A percentile compares a stretch with the other conserved stretches of the same genome.
Conservation (phyloP, 805 yeast genomes). For the Cyberlindnera misumaiensis region DNA sequence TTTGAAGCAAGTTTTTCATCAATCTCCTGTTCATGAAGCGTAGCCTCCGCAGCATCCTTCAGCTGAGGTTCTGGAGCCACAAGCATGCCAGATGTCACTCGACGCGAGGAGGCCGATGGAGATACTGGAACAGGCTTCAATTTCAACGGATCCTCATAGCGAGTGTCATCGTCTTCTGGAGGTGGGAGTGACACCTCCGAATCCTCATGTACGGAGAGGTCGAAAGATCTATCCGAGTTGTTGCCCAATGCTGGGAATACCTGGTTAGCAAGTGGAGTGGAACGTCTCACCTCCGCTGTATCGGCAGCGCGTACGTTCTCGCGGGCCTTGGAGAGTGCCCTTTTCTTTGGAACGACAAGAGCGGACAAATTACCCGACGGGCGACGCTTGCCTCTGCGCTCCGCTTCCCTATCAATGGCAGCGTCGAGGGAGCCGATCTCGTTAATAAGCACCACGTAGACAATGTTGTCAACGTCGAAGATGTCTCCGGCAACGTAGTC, state of each 20-base stretch:
- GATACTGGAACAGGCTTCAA: conserved; percentile 12
- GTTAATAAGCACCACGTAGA: conserved; percentile 37
- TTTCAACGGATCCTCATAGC: conserved; percentile 21
- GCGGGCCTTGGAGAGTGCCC: conserved; percentile 6
- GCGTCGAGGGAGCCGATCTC: conserved; percentile 29
- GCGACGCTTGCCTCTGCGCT: conserved; percentile 19
- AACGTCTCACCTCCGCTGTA: conserved; percentile 18
- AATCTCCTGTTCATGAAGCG: conserved; percentile 32
- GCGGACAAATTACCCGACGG: conserved; percentile 15
- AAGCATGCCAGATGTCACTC: conserved; percentile 38
- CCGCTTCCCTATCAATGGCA: conserved; percentile 3
- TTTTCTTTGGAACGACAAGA: conserved; percentile 23
- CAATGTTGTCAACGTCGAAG: conserved; percentile 43
- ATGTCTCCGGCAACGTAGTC: conserved; percentile 63
- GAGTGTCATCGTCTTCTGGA: conserved; percentile 18
- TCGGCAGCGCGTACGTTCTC: conserved; percentile 14
- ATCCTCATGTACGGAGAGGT: conserved; percentile 22
- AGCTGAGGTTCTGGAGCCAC: conserved; percentile 37
- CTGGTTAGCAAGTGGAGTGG: conserved; percentile 35
- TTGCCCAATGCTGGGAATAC: conserved; percentile 25
- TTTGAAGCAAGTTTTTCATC: conserved; percentile 19
- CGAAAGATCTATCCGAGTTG: conserved; percentile 11
- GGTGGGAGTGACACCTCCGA: conserved; percentile 28
- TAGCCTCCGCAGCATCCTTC: conserved; percentile 32
- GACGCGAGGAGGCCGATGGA: conserved; percentile 23